Percentiles rank a stretch among this genome's conserved stretches.
Evolutionary conservation across 2,329 filamentous ascomycete genomes (phyloP).

Genomic region (Cryphonectria nitschkei): DNA sequence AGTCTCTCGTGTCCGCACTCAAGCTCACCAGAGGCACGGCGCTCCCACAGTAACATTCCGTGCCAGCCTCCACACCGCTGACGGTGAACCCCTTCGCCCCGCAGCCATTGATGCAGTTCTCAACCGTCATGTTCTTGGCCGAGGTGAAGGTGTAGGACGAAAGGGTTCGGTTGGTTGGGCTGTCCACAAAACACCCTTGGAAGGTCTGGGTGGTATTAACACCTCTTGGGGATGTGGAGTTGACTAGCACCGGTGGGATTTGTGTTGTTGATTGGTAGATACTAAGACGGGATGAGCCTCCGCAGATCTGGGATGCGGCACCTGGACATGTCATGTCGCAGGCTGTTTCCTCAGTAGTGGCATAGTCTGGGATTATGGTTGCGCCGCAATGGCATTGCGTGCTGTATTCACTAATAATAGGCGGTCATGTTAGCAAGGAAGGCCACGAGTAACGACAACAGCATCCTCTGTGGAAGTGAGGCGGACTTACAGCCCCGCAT

Average conservation of each 20-base stretch:
- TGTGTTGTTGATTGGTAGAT: slow-evolving; percentile 29
- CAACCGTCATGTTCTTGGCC: slow-evolving; percentile 11
- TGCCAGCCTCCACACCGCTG: slow-evolving; percentile 3
- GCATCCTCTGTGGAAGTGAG: too few relatives aligned
- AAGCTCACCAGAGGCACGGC: not conserved
- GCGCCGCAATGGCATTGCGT: slow-evolving; percentile 32
- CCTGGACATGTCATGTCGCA: slow-evolving; percentile 45
- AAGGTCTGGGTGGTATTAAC: not conserved
- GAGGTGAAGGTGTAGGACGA: not conserved
- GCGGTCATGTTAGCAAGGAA: too few relatives aligned
- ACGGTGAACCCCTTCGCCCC: not conserved
- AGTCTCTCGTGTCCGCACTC: not conserved
- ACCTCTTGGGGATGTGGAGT: slow-evolving; percentile 5
- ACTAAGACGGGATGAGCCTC: slow-evolving; percentile 24
- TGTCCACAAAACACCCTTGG: slow-evolving; percentile 6
- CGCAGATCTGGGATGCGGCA: slow-evolving; percentile 32
- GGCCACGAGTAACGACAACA: too few relatives aligned
- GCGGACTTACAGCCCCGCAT: slow-evolving; percentile 25
- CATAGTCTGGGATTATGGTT: slow-evolving; percentile 31
- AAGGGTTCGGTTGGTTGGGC: not conserved
- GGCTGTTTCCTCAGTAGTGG: slow-evolving; percentile 40
- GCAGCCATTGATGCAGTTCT: slow-evolving; percentile 13
- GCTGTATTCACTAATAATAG: slow-evolving; percentile 25
- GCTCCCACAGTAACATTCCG: not conserved
- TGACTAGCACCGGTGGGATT: slow-evolving; percentile 14